Percentiles rank a stretch among this genome's conserved stretches.
Evolutionary conservation across 2,329 filamentous ascomycete species (phyloP).

Genomic region (Claviceps purpurea): DNA sequence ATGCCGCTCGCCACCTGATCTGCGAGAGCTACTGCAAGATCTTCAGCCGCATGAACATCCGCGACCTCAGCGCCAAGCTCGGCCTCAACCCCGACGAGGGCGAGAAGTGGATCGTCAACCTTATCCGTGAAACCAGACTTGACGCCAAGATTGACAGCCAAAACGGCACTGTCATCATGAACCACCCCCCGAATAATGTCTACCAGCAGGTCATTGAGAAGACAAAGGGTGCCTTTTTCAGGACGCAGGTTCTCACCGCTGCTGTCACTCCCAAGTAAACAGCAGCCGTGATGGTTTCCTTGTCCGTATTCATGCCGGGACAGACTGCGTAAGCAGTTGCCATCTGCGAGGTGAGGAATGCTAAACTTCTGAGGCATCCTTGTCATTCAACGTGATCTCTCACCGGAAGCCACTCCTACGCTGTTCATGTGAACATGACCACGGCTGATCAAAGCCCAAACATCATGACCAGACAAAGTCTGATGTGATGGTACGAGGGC

Average conservation of each 20-base stretch:
- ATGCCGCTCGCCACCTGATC: slow-evolving; percentile 88
- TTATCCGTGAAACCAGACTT: slow-evolving; percentile 92
- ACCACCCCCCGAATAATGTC: slow-evolving; percentile 95
- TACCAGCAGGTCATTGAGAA: slow-evolving; percentile 99
- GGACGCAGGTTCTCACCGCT: slow-evolving; percentile 84
- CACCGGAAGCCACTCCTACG: too few species aligned
- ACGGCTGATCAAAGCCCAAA: too few species aligned
- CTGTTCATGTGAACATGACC: too few species aligned
- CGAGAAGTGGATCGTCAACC: slow-evolving; percentile 99
- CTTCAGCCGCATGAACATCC: slow-evolving; percentile 95
- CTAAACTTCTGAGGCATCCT: too few species aligned
- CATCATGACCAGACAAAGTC: too few species aligned
- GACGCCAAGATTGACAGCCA: slow-evolving; percentile 99
- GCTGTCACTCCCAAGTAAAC: slow-evolving; percentile 38
- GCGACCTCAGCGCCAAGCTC: slow-evolving; percentile 83
- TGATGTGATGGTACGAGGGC: background rate
- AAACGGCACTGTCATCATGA: slow-evolving; percentile 97
- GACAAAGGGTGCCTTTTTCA: slow-evolving; percentile 97
- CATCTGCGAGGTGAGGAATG: background rate
- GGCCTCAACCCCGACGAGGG: slow-evolving; percentile 88
- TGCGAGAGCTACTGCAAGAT: slow-evolving; percentile 99
- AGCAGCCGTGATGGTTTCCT: background rate
- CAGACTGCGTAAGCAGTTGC: background rate
- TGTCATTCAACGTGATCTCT: too few species aligned
- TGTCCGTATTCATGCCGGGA: background rate